Percentiles rank a stretch among this genome's conserved stretches.
Conservation (phyloP, 2,329 filamentous ascomycete species). For the Fusarium goolgardi region DNA sequence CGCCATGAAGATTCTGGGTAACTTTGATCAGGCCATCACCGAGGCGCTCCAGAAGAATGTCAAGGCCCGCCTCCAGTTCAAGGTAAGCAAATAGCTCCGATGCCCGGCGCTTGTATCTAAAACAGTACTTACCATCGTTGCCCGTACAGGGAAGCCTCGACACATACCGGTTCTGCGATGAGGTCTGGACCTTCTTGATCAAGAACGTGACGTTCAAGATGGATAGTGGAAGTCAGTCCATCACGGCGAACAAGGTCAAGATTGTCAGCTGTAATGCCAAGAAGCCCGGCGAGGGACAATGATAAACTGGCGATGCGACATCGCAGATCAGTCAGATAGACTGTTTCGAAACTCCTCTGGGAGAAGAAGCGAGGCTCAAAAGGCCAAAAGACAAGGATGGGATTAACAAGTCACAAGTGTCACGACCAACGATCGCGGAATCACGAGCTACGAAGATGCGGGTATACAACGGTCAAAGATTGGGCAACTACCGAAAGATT, state of each 20-base stretch:
- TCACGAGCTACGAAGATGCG: constrained; percentile 1
- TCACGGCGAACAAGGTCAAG: constrained; percentile 93
- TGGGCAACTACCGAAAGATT: constrained; percentile 34
- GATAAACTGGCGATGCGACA: neutral
- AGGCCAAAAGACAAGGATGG: neutral
- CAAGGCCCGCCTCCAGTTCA: constrained; percentile 91
- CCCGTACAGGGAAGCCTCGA: constrained; percentile 86
- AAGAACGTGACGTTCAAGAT: constrained; percentile 99
- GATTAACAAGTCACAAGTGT: neutral
- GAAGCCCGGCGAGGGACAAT: constrained; percentile 59
- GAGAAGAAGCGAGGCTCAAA: neutral
- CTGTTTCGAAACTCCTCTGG: neutral
- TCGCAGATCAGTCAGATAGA: neutral
- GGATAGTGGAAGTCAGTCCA: constrained; percentile 78
- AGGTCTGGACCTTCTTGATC: constrained; percentile 99
- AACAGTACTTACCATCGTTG: constrained; percentile 3
- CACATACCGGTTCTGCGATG: constrained; percentile 99
- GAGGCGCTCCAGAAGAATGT: constrained; percentile 93
- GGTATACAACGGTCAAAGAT: constrained; percentile 25
- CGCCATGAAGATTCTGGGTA: constrained; percentile 96
- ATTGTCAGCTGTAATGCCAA: constrained; percentile 98
- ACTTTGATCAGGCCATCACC: constrained; percentile 94
- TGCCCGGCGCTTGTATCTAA: neutral
- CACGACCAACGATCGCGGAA: neutral
- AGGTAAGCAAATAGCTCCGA: constrained; percentile 68